phyloP scores from a whole-genome alignment of 176 grass and related monocot genomes.

The Bonia amplexicaulis region DNA sequence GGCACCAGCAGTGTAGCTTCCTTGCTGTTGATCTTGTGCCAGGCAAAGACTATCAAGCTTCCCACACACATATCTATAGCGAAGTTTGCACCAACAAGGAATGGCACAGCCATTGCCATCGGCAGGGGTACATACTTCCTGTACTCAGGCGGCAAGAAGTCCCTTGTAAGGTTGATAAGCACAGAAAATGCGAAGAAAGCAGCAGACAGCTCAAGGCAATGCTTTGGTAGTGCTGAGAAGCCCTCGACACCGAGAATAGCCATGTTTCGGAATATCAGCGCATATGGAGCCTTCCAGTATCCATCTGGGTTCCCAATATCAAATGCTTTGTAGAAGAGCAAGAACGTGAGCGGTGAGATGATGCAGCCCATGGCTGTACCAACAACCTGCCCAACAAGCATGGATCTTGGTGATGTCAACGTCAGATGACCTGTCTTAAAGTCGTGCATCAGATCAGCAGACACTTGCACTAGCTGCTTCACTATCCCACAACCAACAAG shows the following conservation, averaged over 20 bases:
- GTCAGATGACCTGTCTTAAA: slow-evolving; percentile 81
- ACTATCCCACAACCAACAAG: slow-evolving; percentile 68
- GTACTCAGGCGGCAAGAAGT: slow-evolving; percentile 38
- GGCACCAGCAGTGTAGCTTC: slow-evolving; percentile 53
- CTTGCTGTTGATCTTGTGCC: slow-evolving; percentile 39
- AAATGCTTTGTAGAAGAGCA: slow-evolving; percentile 79
- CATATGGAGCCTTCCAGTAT: slow-evolving; percentile 85
- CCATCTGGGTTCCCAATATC: slow-evolving; percentile 72
- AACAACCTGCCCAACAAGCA: slow-evolving; percentile 64
- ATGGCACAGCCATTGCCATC: slow-evolving; percentile 76
- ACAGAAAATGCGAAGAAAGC: slow-evolving; percentile 66
- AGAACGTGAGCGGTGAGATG: slow-evolving; percentile 58
- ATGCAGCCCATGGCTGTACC: slow-evolving; percentile 86
- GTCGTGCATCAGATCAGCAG: slow-evolving; percentile 88
- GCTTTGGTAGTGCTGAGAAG: slow-evolving; percentile 59
- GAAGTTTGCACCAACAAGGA: slow-evolving; percentile 78
- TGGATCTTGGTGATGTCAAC: slow-evolving; percentile 62
- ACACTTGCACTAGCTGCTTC: slow-evolving; percentile 66
- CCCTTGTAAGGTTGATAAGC: slow-evolving; percentile 39
- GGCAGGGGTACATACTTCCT: slow-evolving; percentile 55
- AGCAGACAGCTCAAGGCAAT: slow-evolving; percentile 62
- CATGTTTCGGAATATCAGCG: slow-evolving; percentile 81
- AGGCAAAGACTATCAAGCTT: slow-evolving; percentile 55
- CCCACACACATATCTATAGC: slow-evolving; percentile 78
- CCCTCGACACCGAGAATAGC: slow-evolving; percentile 71